phyloP scores from a whole-genome alignment of 2,329 filamentous ascomycete species.

The Microcera coccophila region DNA sequence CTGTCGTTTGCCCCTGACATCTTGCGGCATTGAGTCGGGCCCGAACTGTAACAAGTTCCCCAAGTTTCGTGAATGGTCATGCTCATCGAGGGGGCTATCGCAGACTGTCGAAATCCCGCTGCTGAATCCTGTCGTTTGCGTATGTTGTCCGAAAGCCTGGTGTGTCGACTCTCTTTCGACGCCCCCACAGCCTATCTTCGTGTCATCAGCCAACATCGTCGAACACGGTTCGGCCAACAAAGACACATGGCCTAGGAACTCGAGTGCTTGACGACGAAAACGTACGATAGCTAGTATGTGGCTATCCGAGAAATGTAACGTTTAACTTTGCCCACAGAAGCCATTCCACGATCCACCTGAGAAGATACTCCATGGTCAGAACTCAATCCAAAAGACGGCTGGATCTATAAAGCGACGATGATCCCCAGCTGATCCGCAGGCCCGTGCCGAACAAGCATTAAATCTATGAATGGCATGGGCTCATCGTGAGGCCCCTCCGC shows the following conservation, averaged over 20 bases:
- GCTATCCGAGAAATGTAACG: too few species aligned
- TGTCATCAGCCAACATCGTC: not conserved
- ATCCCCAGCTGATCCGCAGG: not conserved
- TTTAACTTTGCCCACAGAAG: too few species aligned
- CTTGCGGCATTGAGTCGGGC: too few species aligned
- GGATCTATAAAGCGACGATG: not conserved
- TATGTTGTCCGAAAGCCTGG: not conserved
- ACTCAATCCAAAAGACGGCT: not conserved
- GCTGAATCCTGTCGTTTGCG: not conserved
- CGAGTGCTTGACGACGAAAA: too few species aligned
- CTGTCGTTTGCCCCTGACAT: too few species aligned
- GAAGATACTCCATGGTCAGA: not conserved
- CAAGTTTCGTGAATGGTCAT: not conserved
- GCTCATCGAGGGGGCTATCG: not conserved
- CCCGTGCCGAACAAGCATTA: not conserved
- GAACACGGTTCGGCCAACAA: not conserved
- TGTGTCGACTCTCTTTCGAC: not conserved
- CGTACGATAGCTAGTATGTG: too few species aligned
- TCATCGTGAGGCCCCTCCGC: too few species aligned
- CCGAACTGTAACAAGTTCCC: not conserved
- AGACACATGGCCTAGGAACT: not conserved
- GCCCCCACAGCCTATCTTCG: not conserved
- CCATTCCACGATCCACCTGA: too few species aligned
- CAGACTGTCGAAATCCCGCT: not conserved
- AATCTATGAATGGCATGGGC: not conserved